Base-by-base conservation (phyloP, 106 monocot species). In the Hemerocallis citrina region DNA sequence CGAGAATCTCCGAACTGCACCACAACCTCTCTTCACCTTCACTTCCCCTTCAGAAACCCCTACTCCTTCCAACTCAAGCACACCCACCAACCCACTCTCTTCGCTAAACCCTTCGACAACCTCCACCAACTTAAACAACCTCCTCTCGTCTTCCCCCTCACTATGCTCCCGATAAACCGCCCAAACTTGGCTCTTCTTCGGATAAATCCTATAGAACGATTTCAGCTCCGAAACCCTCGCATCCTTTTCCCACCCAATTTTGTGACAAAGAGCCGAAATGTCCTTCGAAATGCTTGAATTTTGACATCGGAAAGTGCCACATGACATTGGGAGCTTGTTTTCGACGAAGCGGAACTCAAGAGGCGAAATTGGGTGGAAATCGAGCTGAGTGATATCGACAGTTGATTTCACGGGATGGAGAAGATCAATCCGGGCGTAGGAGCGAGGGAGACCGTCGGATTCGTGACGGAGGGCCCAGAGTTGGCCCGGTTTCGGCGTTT, bases 161-260 rank as follows among this genome's bases (percentile, higher is more conserved):
- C n/a, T n/a, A n/a, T n/a, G n/a, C n/a, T n/a, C n/a, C n/a, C n/a
- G n/a, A 25, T 63, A 63, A 2, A 63, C n/a, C 10, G 62, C 62
- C 62, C 62, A 63, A 30, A 63, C n/a, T 28, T 63, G 44, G 2
- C 44, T 28, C 25, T 44, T 31, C 27, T 16, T 42, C 9, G 62
- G 62, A 45, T 14, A 47, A 43, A 63, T 28, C 44, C 22, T 6
- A 16, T 42, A 63, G 6, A 57, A 57, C 16, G 33, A 32, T 16
- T 34, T 32, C 57, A 34, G 5, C 6, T 2, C 52, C 6, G 24
- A 6, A 7, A 7, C 52, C 23, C 52, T 52, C 7, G 11, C 5
- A 38, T 52, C 52, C 16, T 2, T 13, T 3, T 4, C 33, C 15
- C 33, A 14, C 12, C 12, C 6, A 25, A 46, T 27, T 11, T n/a